Evolutionary conservation across 2,329 filamentous ascomycete genomes (phyloP).

Genomic region (Trichoderma sp.): DNA sequence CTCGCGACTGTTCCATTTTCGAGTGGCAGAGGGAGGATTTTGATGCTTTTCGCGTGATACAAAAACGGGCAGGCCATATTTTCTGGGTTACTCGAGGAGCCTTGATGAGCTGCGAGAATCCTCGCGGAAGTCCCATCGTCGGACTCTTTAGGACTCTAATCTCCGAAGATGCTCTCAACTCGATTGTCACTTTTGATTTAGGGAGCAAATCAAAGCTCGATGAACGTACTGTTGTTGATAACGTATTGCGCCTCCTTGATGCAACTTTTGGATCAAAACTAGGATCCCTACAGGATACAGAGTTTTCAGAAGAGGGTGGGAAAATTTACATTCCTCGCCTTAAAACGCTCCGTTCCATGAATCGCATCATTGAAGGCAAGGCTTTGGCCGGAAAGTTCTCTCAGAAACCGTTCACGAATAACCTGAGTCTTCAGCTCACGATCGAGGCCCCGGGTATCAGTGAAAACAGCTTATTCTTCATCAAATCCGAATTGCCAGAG

Average conservation of each 20-base stretch:
- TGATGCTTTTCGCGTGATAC: conserved; percentile 42
- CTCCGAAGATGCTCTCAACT: conserved; percentile 50
- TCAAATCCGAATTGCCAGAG: conserved; percentile 21
- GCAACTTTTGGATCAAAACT: conserved; percentile 27
- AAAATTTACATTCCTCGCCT: conserved; percentile 49
- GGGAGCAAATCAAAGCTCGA: conserved; percentile 27
- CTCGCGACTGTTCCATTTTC: conserved; percentile 36
- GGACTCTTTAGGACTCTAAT: conserved; percentile 50
- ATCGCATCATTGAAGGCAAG: conserved; percentile 46
- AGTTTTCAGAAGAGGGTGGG: conserved; percentile 45
- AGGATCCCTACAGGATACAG: conserved; percentile 38
- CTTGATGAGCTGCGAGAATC: conserved; percentile 38
- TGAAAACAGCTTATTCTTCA: conserved; percentile 31
- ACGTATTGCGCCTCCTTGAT: conserved; percentile 32
- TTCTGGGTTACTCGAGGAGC: conserved; percentile 52
- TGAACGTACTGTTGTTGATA: conserved; percentile 20
- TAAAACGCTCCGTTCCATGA: conserved; percentile 42
- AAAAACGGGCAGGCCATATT: conserved; percentile 40
- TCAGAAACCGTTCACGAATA: conserved; percentile 27
- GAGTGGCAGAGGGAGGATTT: conserved; percentile 44
- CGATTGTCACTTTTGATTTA: conserved; percentile 48
- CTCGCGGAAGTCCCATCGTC: conserved; percentile 43
- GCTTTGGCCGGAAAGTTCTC: conserved; percentile 8
- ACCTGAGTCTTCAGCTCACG: conserved; percentile 27
- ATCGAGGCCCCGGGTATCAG: conserved; percentile 32